phyloP scores from a whole-genome alignment of 805 yeast genomes.

The Grigorovia yakushimaensis region DNA sequence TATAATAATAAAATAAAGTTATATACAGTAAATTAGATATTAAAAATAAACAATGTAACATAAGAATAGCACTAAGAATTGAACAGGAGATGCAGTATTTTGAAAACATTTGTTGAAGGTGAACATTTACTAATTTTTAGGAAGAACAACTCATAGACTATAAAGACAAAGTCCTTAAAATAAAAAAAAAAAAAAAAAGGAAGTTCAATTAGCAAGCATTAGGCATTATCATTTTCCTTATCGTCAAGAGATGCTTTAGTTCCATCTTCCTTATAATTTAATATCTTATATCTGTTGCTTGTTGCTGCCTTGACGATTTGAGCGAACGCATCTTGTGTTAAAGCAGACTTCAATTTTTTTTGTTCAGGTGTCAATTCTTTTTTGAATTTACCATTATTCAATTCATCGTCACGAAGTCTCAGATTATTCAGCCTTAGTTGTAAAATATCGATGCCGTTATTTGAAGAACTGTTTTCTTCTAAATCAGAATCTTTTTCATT shows the following conservation, averaged over 20 bases:
- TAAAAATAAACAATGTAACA: background rate
- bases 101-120: background rate
- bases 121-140: background rate
- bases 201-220: background rate
- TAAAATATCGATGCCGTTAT: background rate
- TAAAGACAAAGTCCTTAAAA: background rate
- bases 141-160: background rate
- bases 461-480: conserved; percentile 15
- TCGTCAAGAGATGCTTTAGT: background rate
- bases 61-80: background rate
- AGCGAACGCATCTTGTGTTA: conserved; percentile 47
- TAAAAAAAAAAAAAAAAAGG: too few relatives aligned
- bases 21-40: background rate
- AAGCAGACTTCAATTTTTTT: conserved; percentile 26
- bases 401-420: background rate
- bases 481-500: conserved; percentile 30
- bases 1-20: too few relatives aligned
- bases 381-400: background rate
- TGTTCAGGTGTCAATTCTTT: conserved; percentile 4
- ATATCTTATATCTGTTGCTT: conserved; percentile 40
- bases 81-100: too few relatives aligned
- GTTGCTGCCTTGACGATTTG: conserved; percentile 63
- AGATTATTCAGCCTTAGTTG: background rate
- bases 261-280: conserved; percentile 6
- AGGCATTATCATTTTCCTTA: background rate